Base-by-base conservation (phyloP, 495 filamentous ascomycete genomes). In the Penicillium lividum region DNA sequence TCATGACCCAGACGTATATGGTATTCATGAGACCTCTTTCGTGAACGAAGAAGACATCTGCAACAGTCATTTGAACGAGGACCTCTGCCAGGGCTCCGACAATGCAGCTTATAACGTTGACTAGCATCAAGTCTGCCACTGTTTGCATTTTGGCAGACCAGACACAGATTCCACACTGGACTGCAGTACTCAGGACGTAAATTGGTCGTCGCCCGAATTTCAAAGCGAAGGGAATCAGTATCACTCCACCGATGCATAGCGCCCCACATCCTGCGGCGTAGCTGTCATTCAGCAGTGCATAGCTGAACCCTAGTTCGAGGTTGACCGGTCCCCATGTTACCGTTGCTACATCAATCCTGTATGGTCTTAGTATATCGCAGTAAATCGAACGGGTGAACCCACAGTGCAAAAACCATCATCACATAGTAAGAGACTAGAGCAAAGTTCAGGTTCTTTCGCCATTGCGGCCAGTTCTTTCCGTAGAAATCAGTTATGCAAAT, bases 31-130 rank as follows among this genome's bases (percentile, higher is more conserved):
- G 52, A 2, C 71, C 78, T 40, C 73, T 67, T 56, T 81, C 69
- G 49, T 82, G 80, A 4, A 80, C 73, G 43, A 81, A 82, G 61
- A 71, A 82, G 7, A 82, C 34, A 59, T 81, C 78, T 1, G 74
- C 69, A 18, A 80, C 68, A 0, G 76, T 79, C 69, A 80, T 75
- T 52, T 80, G 76, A 10, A 81, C 73, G 13, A 80, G 43, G 0
- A 69, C 66, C 59, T 81, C 77, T 4, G 63, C 61, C 3, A 80
- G 40, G 0, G 76, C 70, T n/a, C 76, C 77, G 8, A 70, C 65
- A 10, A 74, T 58, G 28, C 77, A 69, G 28, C 60, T 65, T 6
- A 80, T 7, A 0, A 72, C 45, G 55, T 79, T 79, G 29, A 65
- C 62, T 6, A 58, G 59, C 58, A 79, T 70, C 29, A 76, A 55